Evolutionary conservation across 805 yeast genomes (phyloP), one percentile per base, ranked within the genome.

Genomic region (Barnettozyma populi): DNA sequence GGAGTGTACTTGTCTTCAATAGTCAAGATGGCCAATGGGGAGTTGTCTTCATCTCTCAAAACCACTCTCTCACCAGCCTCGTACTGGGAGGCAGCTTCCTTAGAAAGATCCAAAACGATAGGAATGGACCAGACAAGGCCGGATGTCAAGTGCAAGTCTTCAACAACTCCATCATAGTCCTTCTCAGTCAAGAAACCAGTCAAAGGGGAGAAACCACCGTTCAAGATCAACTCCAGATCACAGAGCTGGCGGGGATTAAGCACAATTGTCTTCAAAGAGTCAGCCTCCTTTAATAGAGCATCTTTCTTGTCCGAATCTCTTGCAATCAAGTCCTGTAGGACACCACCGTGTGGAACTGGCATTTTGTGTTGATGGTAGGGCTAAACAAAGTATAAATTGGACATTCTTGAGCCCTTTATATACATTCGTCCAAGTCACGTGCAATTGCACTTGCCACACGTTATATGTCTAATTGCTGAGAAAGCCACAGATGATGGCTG

Each of bases 71-170:
- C 78, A 44, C 86, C 86, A 10, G 70, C 66, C 37, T 70, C 49
- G 52, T 77, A 70, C 43, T 62, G 52, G 38, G 71, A 64, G 45
- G 85, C 73, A 37, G 64, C 70, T 13, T 65, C 58, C 54, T 72
- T 69, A 47, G 77, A 66, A 3, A 90, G 86, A 63, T 90, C 98
- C 49, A 92, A 73, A 47, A 88, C 90, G 67, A 90, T 90, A 45
- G 98, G 98, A 61, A 90, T 89, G 19, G 97, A 79, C 90, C 96
- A 90, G 54, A 90, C 74, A 47, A 81, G 71, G 18, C 97, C 97
- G 41, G 79, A 74, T 8, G 85, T 67, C 32, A 90, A 74, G 60
- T 96, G 79, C 72, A 89, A 70, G 48, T 81, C 74, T 42, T 75
- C 68, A 25, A 84, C 87, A 23, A 85, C 90, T 6, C 80, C 69